Evolutionary conservation across 192 early-diverging fungal genomes (phyloP).

Genomic region (Coemansia sp.): DNA sequence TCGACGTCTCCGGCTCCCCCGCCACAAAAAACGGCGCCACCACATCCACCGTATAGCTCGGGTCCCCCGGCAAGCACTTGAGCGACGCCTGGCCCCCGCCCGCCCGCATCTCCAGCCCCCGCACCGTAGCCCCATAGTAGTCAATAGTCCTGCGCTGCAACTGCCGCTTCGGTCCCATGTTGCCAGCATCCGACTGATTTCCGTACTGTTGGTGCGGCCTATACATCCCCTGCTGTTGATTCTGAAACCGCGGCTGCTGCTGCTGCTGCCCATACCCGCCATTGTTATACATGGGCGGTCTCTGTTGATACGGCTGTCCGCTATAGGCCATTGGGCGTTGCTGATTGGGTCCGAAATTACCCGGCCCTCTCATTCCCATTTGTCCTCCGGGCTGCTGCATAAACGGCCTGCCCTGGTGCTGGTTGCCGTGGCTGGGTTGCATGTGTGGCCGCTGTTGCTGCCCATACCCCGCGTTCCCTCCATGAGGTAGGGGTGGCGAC

Average conservation of each 20-base stretch:
- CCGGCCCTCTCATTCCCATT: slow-evolving; percentile 30
- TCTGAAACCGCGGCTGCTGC: slow-evolving; percentile 22
- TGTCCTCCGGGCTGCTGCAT: slow-evolving; percentile 16
- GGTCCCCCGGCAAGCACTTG: slow-evolving; percentile 32
- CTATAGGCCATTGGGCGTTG: slow-evolving; percentile 6
- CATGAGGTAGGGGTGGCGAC: background rate
- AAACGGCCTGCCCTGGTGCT: slow-evolving; percentile 12
- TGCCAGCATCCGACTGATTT: slow-evolving; percentile 44
- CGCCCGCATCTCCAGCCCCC: slow-evolving; percentile 59
- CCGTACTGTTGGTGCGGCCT: slow-evolving; percentile 3
- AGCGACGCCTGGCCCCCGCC: slow-evolving; percentile 15
- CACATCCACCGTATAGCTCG: slow-evolving; percentile 47
- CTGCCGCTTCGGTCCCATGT: slow-evolving; percentile 81
- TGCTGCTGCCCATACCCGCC: slow-evolving; percentile 15
- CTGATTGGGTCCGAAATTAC: slow-evolving; percentile 11
- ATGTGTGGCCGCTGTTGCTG: slow-evolving; percentile 16
- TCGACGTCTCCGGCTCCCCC: slow-evolving; percentile 36
- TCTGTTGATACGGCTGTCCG: slow-evolving; percentile 5
- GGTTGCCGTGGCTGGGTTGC: slow-evolving; percentile 5
- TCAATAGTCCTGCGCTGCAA: slow-evolving; percentile 94
- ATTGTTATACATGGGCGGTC: slow-evolving; percentile 11
- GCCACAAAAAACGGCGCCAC: slow-evolving; percentile 58
- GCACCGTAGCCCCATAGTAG: slow-evolving; percentile 79
- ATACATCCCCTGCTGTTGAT: background rate
- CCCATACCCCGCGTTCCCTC: slow-evolving; percentile 6